phyloP scores from a whole-genome alignment of 2,329 filamentous ascomycete species.

The Fusarium denticulatum region DNA sequence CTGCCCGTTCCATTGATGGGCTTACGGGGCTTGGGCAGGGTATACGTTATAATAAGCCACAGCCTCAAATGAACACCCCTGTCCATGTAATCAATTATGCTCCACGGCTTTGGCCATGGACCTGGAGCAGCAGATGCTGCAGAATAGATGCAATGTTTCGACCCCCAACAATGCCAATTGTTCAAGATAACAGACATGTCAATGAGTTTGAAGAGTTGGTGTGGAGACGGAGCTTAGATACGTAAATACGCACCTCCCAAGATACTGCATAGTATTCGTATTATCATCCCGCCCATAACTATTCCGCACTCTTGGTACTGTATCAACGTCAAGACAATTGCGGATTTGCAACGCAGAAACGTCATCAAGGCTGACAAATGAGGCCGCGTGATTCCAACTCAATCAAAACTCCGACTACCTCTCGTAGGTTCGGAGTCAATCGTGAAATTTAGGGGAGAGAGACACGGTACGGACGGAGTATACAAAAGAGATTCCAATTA shows the following conservation, averaged over 20 bases:
- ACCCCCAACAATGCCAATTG: constrained; percentile 7
- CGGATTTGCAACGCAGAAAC: constrained; percentile 3
- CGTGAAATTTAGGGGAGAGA: neutral
- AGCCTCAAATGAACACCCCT: constrained; percentile 29
- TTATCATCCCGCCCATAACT: neutral
- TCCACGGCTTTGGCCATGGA: constrained; percentile 20
- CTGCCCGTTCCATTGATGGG: neutral
- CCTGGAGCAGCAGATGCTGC: neutral
- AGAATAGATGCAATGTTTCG: neutral
- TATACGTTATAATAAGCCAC: constrained; percentile 34
- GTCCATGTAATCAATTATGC: constrained; percentile 10
- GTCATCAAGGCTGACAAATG: constrained; percentile 22
- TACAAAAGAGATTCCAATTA: neutral
- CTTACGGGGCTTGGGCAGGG: constrained; percentile 33
- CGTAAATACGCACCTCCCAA: constrained; percentile 17
- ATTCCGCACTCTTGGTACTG: neutral
- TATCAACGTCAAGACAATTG: neutral
- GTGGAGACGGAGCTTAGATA: constrained; percentile 17
- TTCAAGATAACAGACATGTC: neutral
- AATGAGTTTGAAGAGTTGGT: neutral
- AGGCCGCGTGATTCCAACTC: neutral
- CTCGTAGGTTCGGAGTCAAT: neutral
- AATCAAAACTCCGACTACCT: neutral
- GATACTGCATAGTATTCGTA: constrained; percentile 1
- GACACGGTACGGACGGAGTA: neutral